phyloP scores from a whole-genome alignment of 805 yeast species.

The Candida taoyuanica region DNA sequence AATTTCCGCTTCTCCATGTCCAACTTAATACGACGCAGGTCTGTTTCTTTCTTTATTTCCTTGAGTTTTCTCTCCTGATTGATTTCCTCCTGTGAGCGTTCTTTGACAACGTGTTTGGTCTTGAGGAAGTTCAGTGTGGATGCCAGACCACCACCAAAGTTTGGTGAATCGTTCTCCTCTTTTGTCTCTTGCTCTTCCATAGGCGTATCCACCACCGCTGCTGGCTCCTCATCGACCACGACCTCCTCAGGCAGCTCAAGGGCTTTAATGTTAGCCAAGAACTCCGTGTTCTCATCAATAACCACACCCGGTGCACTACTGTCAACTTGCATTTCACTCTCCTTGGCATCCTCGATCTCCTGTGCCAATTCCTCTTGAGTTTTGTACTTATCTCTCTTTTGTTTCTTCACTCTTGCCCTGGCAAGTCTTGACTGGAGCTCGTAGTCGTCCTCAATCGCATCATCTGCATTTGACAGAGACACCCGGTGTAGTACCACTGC shows the following conservation, averaged over 20 bases:
- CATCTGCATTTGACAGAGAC: constrained; percentile 25
- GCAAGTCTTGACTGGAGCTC: constrained; percentile 27
- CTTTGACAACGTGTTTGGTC: constrained; percentile 17
- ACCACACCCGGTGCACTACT: constrained; percentile 16
- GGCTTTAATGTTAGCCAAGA: constrained; percentile 27
- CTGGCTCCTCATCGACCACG: neutral
- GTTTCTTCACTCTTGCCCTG: constrained; percentile 13
- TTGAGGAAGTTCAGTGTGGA: constrained; percentile 21
- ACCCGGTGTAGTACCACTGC: constrained; percentile 26
- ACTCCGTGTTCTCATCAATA: constrained; percentile 35
- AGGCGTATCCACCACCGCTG: neutral
- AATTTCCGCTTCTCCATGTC: constrained; percentile 17
- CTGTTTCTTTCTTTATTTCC: constrained; percentile 16
- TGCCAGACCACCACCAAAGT: constrained; percentile 24
- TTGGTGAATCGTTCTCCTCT: constrained; percentile 1
- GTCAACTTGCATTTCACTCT: constrained; percentile 17
- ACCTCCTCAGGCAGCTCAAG: neutral
- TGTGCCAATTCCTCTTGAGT: constrained; percentile 21
- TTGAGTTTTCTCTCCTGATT: constrained; percentile 9
- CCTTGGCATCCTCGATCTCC: constrained; percentile 19
- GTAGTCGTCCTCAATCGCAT: constrained; percentile 18
- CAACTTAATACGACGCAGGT: constrained; percentile 10
- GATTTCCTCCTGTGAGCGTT: constrained; percentile 9
- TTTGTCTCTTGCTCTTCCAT: neutral
- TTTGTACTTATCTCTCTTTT: constrained; percentile 16